phyloP scores from a whole-genome alignment of 192 early-diverging fungal species.

The Funneliformis mosseae region DNA sequence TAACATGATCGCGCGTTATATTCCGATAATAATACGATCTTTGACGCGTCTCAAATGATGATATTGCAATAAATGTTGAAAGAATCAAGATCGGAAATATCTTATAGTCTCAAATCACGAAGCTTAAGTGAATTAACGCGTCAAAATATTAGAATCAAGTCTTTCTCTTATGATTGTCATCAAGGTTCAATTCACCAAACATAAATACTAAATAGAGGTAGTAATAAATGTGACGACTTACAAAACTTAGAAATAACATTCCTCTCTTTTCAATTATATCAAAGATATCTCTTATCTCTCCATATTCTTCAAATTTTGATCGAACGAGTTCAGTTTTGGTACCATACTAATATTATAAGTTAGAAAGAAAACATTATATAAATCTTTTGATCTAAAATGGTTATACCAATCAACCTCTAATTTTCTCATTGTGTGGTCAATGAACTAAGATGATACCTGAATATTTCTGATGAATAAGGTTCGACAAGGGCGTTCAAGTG shows the following conservation, averaged over 20 bases:
- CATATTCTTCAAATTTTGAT: slow-evolving; percentile 50
- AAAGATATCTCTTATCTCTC: slow-evolving; percentile 61
- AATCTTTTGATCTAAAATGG: not conserved
- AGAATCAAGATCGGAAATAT: not conserved
- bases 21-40: not conserved
- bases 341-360: slow-evolving; percentile 39
- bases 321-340: slow-evolving; percentile 42
- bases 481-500: slow-evolving; percentile 43
- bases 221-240: slow-evolving; percentile 40
- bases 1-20: too few species aligned
- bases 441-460: slow-evolving; percentile 37
- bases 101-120: not conserved
- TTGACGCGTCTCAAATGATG: not conserved
- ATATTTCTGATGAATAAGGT: slow-evolving; percentile 46
- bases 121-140: not conserved
- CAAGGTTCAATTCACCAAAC: not conserved
- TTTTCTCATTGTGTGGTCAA: too few species aligned
- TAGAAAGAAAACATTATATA: not conserved
- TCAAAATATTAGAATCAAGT: not conserved
- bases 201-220: too few species aligned
- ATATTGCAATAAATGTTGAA: not conserved
- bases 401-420: too few species aligned
- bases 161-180: not conserved
- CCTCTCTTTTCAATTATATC: slow-evolving; percentile 57
- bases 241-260: slow-evolving; percentile 63